Conservation (phyloP, 371 early-diverging fungal species). For the Sporodiniella umbellata region DNA sequence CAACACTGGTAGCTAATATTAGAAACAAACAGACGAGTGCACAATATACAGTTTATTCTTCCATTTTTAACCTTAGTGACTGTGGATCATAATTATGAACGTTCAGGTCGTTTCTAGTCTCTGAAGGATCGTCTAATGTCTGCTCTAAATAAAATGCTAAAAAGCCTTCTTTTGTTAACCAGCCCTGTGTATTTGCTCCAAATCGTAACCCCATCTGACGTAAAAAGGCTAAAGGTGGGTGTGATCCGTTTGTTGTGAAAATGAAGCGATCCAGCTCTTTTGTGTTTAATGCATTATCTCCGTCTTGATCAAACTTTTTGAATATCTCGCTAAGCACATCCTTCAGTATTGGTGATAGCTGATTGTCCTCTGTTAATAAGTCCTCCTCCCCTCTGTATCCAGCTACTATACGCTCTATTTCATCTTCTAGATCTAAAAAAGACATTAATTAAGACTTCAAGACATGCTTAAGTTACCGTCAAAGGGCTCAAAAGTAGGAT, state of each 20-base stretch:
- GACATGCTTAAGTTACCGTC: too few relatives aligned
- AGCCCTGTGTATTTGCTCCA: constrained; percentile 44
- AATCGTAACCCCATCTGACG: constrained; percentile 50
- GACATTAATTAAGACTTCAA: background rate
- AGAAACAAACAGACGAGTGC: too few relatives aligned
- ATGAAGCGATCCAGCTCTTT: constrained; percentile 48
- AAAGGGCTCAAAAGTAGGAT: constrained; percentile 47
- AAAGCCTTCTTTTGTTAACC: constrained; percentile 50
- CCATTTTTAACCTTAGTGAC: constrained; percentile 21
- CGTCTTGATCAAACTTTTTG: constrained; percentile 43
- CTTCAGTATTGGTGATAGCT: constrained; percentile 33
- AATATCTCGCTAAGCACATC: constrained; percentile 42
- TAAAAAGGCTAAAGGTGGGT: constrained; percentile 48
- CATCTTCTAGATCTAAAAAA: constrained; percentile 37
- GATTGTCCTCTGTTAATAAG: constrained; percentile 33
- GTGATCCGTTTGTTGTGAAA: constrained; percentile 46
- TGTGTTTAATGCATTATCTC: constrained; percentile 36
- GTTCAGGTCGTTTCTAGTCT: constrained; percentile 50
- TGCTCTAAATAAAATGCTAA: constrained; percentile 54
- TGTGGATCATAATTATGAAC: constrained; percentile 53
- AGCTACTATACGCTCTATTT: constrained; percentile 39
- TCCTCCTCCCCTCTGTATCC: constrained; percentile 41
- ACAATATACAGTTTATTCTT: constrained; percentile 13
- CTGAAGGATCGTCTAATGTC: constrained; percentile 53
- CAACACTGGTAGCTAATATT: too few relatives aligned